Conservation (phyloP, 768 basidiomycete genomes). For the Lactifluus subvellereus region DNA sequence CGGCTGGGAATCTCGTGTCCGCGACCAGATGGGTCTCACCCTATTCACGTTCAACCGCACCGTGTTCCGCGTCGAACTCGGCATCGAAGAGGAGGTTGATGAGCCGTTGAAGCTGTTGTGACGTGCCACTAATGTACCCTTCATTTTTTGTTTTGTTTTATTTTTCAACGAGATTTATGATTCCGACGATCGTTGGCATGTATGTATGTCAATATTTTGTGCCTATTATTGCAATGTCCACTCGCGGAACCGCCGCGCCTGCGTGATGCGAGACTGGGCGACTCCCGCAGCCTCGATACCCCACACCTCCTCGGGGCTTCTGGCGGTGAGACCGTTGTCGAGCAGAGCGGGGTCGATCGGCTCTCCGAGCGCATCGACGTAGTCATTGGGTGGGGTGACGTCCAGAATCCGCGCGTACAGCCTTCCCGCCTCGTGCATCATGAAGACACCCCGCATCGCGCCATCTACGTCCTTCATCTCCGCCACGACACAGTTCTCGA, state of each 20-base stretch:
- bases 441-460: conserved; percentile 46
- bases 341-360: not conserved
- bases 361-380: conserved; percentile 30
- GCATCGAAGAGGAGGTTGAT: conserved; percentile 29
- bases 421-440: conserved; percentile 6
- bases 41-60: conserved; percentile 47
- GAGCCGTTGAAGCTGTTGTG: conserved; percentile 11
- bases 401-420: conserved; percentile 6
- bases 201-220: not conserved
- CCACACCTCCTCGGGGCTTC: conserved; percentile 20
- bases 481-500: conserved; percentile 86
- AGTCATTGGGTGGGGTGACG: not conserved
- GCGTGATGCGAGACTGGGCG: conserved; percentile 3
- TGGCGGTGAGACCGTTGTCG: not conserved
- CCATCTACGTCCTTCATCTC: conserved; percentile 67
- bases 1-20: conserved; percentile 61
- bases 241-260: conserved; percentile 13
- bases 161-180: not conserved
- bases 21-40: conserved; percentile 54
- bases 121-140: not conserved
- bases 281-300: conserved; percentile 11
- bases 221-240: conserved; percentile 3
- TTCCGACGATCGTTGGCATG: not conserved
- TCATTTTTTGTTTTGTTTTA: not conserved
- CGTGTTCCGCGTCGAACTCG: conserved; percentile 30